Evolutionary conservation across 2,329 filamentous ascomycete genomes (phyloP), one percentile per base, ranked within the genome.

Genomic region (Ploettnerulaceae sp.): DNA sequence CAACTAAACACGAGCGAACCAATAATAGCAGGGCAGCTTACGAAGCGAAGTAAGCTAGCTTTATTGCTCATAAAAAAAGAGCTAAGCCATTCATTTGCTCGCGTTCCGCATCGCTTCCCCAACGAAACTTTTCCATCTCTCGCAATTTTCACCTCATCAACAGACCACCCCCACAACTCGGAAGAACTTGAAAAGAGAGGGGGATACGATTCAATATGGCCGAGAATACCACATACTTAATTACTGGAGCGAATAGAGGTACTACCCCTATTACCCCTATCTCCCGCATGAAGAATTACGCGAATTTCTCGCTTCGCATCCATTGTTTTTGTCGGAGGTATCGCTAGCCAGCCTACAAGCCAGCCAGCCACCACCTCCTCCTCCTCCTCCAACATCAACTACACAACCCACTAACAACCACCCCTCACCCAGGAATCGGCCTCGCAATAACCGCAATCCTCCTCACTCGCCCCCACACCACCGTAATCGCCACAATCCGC

Each of bases 401-500:
- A 28, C 7, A 12, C 25, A 28, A 12, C 25, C 25, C 25, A 28
- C 7, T 20, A 12, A 34, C 18, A n/a, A 24, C 21, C 26, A 9
- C 36, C 11, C 17, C 8, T 4, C 12, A 22, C 11, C 15, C 41
- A 62, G 61, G 59, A 18, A 59, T 58, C 45, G 69, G 69, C 2
- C 55, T 62, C 7, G 62, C 58, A 4, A 53, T 69, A 7, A 53
- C 62, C 35, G 42, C 58, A 28, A 18, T 40, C 2, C 68, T 68
- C 52, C 66, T 73, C 29, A 48, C 54, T 1, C 57, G 63, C 1
- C 64, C 69, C 1, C 56, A 66, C 33, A 65, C 62, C 14, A 68
- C 58, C 14, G 65, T 72, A 31, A 64, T 73, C 11, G 68, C 66
- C 15, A 66, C 65, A 5, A 60, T 69, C 22, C 68, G 69, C 17